These are phyloP conservation scores for Neonectria neomacrospora DNA, from an alignment of 2,329 filamentous ascomycete genomes.

Conservation along the genomic window DNA sequence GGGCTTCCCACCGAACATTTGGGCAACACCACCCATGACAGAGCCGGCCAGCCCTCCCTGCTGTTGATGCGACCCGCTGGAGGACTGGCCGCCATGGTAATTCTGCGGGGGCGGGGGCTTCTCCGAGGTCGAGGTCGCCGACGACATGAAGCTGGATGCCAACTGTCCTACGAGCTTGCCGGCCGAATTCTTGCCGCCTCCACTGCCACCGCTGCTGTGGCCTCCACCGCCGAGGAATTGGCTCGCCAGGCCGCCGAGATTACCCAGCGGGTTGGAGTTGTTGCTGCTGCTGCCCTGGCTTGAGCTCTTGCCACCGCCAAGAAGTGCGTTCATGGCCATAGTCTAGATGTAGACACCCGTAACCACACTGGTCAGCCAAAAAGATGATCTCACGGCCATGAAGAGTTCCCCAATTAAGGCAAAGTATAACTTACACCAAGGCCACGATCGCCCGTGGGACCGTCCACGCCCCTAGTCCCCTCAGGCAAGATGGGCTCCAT, in stretches of 20 bases:
- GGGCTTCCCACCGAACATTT: slow-evolving; percentile 63
- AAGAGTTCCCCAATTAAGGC: neutral
- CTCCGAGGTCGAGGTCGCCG: slow-evolving; percentile 48
- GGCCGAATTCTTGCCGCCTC: slow-evolving; percentile 56
- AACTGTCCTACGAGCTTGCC: slow-evolving; percentile 69
- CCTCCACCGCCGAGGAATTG: slow-evolving; percentile 54
- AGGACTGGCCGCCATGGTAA: slow-evolving; percentile 61
- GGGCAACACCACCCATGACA: slow-evolving; percentile 66
- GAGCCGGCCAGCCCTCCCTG: slow-evolving; percentile 63
- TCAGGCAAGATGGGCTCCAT: slow-evolving; percentile 69
- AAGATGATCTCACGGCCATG: neutral
- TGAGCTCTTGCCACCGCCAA: slow-evolving; percentile 59
- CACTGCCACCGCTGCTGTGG: slow-evolving; percentile 42
- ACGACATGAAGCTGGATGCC: slow-evolving; percentile 65
- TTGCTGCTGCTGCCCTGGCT: slow-evolving; percentile 46
- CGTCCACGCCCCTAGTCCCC: slow-evolving; percentile 61
- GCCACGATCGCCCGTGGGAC: slow-evolving; percentile 68
- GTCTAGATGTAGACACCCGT: slow-evolving; percentile 53
- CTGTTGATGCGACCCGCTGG: slow-evolving; percentile 51
- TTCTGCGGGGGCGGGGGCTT: slow-evolving; percentile 60
- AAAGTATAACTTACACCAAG: slow-evolving; percentile 67
- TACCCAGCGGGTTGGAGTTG: slow-evolving; percentile 50
- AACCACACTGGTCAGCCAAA: slow-evolving; percentile 14
- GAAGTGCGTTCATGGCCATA: slow-evolving; percentile 70
- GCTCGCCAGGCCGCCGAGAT: slow-evolving; percentile 58